These are phyloP conservation scores for Vitis labrusca DNA, from an alignment of 164 flowering plant species.

Conservation along the genomic window DNA sequence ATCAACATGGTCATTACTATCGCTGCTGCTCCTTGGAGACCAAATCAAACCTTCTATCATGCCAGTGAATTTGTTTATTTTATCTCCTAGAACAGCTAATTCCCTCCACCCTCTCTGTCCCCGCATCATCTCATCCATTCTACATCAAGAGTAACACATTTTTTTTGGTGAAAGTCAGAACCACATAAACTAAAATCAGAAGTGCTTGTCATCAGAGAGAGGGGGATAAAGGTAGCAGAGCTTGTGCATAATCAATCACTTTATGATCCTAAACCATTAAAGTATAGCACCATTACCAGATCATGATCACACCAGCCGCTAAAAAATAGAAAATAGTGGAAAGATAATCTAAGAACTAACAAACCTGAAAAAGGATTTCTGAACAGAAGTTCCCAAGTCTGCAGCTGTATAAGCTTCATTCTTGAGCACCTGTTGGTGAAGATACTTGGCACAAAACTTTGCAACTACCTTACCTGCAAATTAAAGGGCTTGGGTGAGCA, in stretches of 20 bases:
- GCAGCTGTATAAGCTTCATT: constrained; percentile 83
- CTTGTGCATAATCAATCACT: not conserved
- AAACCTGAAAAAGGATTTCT: constrained; percentile 90
- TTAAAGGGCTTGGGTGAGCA: not conserved
- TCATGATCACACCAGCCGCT: not conserved
- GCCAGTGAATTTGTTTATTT: constrained; percentile 89
- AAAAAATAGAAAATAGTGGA: not conserved
- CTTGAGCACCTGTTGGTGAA: constrained; percentile 89
- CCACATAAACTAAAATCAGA: not conserved
- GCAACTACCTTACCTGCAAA: constrained; percentile 95
- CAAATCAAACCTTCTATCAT: constrained; percentile 97
- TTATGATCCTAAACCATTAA: not conserved
- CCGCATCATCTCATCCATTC: constrained; percentile 99
- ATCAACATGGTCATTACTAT: constrained; percentile 58
- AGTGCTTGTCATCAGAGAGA: not conserved
- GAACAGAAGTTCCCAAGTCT: constrained; percentile 78
- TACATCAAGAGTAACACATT: constrained; percentile 26
- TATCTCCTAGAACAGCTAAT: constrained; percentile 88
- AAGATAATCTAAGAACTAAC: not conserved
- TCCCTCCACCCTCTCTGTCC: constrained; percentile 99
- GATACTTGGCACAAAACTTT: constrained; percentile 95
- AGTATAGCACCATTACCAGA: not conserved
- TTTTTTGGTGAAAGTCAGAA: not conserved
- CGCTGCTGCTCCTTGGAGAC: constrained; percentile 83
- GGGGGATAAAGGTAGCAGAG: not conserved